Evolutionary conservation across 306 rosid species (phyloP).

Genomic region (Morella rubra): DNA sequence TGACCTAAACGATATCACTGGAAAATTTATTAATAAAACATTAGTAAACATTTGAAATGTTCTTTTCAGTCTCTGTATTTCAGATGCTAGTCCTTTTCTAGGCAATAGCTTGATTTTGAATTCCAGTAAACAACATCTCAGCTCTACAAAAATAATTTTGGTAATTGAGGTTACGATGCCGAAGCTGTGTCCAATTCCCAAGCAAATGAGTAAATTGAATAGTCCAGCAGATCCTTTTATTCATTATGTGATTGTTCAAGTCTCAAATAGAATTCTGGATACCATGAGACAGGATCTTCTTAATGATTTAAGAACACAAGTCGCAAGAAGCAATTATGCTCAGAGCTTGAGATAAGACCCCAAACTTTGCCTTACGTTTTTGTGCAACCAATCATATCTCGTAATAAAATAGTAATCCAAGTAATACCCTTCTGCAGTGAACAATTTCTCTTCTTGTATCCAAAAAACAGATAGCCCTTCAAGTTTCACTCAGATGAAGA

Average conservation of each 20-base stretch:
- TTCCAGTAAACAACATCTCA: too few relatives aligned
- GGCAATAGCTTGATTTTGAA: too few relatives aligned
- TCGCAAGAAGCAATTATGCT: too few relatives aligned
- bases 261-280: too few relatives aligned
- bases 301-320: too few relatives aligned
- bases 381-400: background rate
- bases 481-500: conserved; percentile 6
- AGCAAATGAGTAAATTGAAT: background rate
- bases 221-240: background rate
- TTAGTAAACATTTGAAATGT: background rate
- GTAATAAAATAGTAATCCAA: too few relatives aligned
- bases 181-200: background rate
- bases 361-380: too few relatives aligned
- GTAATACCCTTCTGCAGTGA: background rate
- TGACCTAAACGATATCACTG: background rate
- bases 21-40: too few relatives aligned
- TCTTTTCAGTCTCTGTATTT: background rate
- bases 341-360: too few relatives aligned
- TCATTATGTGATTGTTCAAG: too few relatives aligned
- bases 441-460: background rate
- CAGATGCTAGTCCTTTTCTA: too few relatives aligned
- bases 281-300: too few relatives aligned
- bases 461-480: background rate
- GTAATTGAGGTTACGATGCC: background rate
- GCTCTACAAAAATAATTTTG: background rate